Base-by-base conservation (phyloP, 106 monocot genomes). In the Phalaenopsis equestris region DNA sequence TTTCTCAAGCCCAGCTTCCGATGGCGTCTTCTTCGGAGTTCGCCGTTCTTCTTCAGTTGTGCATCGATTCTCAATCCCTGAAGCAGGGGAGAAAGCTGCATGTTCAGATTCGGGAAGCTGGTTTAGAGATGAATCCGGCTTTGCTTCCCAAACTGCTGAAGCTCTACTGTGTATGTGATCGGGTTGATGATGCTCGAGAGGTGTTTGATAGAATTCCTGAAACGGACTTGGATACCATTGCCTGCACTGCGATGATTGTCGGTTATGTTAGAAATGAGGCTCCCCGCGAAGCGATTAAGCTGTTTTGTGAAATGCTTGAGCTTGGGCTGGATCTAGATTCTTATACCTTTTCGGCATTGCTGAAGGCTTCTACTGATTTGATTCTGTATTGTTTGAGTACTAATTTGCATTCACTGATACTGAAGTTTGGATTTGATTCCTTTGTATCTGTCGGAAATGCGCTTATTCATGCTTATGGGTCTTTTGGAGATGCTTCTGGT, bases 401-500 rank as follows among this genome's bases (percentile, higher is more conserved):
- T 72, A 80, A 83, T 48, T 75, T 88, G 73, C 88, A 85, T 80
- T 82, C 85, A n/a, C 37, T 83, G 72, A 72, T 57, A 43, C 21
- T 84, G 10, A 89, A 84, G 76, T 82, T 68, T 41, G 79, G 75
- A 10, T 73, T 16, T 23, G 21, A 14, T 11, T 56, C 30, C 17
- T 12, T 42, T 46, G 67, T 89, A 37, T 80, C 89, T 0, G 89
- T 89, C 10, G 84, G 73, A 1, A 89, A 89, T 86, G 79, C 89
- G 1, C 82, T 89, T 21, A 74, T 89, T 82, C 79, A 86, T 80
- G 86, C 84, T 1, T 89, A 89, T 17, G 84, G 89, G 15, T 84
- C 80, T 16, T 68, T 64, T 30, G 75, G 78, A 39, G 80, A 86
- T 46, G 21, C 80, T 11, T 49, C 18, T 41, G 10, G 42, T 3